A percentile compares a stretch with the other conserved stretches of the same genome.
Evolutionary conservation across 441 rosid genomes (phyloP).

Genomic region (Gossypium schwendimanii): DNA sequence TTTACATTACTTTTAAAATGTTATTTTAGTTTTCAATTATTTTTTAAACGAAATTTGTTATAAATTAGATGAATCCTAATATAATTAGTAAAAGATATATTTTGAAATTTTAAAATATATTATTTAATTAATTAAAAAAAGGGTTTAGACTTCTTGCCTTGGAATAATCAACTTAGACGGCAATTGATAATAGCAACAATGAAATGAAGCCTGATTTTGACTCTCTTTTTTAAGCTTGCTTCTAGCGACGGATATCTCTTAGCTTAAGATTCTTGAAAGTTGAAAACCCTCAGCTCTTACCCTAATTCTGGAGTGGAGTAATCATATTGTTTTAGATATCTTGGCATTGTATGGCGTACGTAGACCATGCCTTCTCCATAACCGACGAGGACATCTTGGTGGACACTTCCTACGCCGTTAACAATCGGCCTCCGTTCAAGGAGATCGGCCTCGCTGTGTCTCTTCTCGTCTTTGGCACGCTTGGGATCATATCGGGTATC

Average conservation of each 20-base stretch:
- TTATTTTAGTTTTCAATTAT: too few relatives aligned
- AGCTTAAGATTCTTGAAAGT: background rate
- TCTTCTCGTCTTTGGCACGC: conserved; percentile 74
- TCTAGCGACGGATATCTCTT: background rate
- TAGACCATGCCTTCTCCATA: conserved; percentile 91
- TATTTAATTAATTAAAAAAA: too few relatives aligned
- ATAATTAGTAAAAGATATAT: too few relatives aligned
- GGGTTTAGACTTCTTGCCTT: too few relatives aligned
- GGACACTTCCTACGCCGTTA: conserved; percentile 53
- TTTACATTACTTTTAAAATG: too few relatives aligned
- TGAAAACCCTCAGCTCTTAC: background rate
- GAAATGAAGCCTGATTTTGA: background rate
- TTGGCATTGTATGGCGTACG: conserved; percentile 55
- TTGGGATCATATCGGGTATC: conserved; percentile 56
- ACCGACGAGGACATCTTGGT: conserved; percentile 86
- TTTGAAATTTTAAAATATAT: too few relatives aligned
- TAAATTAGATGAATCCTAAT: too few relatives aligned
- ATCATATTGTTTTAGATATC: background rate
- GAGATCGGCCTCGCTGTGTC: conserved; percentile 91
- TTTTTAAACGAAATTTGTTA: too few relatives aligned
- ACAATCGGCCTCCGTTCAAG: conserved; percentile 76
- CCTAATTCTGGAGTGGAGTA: background rate
- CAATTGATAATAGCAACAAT: background rate
- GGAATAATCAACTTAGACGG: background rate
- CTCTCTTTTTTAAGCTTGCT: background rate